Conservation (phyloP, 2,329 filamentous ascomycete genomes). For the Colletotrichum nymphaeae region DNA sequence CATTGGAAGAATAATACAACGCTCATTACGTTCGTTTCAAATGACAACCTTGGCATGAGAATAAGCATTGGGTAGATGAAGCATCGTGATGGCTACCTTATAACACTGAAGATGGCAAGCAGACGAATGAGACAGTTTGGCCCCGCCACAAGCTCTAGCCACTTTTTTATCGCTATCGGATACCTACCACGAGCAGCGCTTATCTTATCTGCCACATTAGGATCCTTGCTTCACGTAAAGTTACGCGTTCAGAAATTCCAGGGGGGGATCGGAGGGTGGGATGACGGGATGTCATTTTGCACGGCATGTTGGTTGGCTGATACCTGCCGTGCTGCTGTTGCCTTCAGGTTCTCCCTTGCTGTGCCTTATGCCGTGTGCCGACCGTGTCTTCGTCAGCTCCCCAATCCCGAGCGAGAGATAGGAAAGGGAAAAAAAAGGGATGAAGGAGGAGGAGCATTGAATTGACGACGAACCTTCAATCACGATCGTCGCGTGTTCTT, state of each 20-base stretch:
- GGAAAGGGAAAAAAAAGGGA: slow-evolving; percentile 16
- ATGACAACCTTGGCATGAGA: neutral
- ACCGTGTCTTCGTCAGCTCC: slow-evolving; percentile 28
- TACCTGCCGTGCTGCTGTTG: neutral
- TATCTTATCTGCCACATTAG: neutral
- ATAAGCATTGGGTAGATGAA: neutral
- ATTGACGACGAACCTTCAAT: neutral
- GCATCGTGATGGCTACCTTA: neutral
- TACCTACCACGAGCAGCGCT: neutral
- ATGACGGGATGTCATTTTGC: slow-evolving; percentile 9
- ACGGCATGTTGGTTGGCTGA: slow-evolving; percentile 12
- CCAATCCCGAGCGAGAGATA: neutral
- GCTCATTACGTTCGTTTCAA: neutral
- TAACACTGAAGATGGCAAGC: neutral
- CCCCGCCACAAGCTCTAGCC: slow-evolving; percentile 9
- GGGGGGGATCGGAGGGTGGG: neutral
- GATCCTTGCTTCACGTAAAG: slow-evolving; percentile 3
- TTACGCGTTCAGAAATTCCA: slow-evolving; percentile 13
- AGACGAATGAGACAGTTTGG: neutral
- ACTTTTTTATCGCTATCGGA: neutral
- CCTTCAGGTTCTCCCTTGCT: neutral
- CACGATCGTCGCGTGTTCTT: neutral
- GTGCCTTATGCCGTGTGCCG: neutral
- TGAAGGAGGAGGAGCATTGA: neutral
- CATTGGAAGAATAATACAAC: fast-evolving